Base-by-base conservation (phyloP, 306 rosid species). In the Astragalus membranaceus region DNA sequence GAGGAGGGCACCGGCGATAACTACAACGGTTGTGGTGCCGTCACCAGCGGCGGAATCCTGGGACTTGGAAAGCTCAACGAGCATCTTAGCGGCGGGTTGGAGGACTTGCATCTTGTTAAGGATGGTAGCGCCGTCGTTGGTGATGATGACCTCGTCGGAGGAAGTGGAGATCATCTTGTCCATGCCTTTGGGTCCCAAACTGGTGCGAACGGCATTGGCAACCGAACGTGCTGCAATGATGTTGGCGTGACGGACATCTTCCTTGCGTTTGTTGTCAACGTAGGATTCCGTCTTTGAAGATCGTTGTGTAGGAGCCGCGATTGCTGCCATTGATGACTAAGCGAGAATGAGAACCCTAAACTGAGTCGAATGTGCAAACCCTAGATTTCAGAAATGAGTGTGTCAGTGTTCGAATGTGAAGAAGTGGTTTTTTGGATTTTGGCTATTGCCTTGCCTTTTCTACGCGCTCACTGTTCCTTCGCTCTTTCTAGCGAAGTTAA, bases 91-190 rank as follows among this genome's bases (percentile, higher is more conserved):
- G 0, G 98, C 99, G 43, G 99, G 97, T 23, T 94, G 97, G 62
- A 94, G 91, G 52, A 94, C 96, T 73, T 94, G 91, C 99, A 94
- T 91, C 83, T 88, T 89, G 89, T 94, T 89, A 59, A 94, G 99
- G 46, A 94, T 94, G 73, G 99, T 94, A 16, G 99, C 99, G 8
- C 99, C 99, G 72, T 94, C 99, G 79, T 94, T 94, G 63, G 99
- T 94, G 75, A 94, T 94, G 85, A 91, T 94, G 26, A 94, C 97
- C 67, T 94, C 99, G 4, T 95, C 96, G 53, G 85, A 80, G 48
- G 99, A 88, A 11, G 91, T 83, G 79, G 99, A 87, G 66, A 94
- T 94, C 97, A 94, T 94, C 80, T 94, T 94, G 87, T 94, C 99
- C 99, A 94, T 94, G 6, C 99, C 99, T 41, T 91, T 89, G 1